A percentile compares a stretch with the other conserved stretches of the same genome.
Evolutionary conservation across 169 alveolate genomes (phyloP).

Genomic region (Amoebophrya sp.): DNA sequence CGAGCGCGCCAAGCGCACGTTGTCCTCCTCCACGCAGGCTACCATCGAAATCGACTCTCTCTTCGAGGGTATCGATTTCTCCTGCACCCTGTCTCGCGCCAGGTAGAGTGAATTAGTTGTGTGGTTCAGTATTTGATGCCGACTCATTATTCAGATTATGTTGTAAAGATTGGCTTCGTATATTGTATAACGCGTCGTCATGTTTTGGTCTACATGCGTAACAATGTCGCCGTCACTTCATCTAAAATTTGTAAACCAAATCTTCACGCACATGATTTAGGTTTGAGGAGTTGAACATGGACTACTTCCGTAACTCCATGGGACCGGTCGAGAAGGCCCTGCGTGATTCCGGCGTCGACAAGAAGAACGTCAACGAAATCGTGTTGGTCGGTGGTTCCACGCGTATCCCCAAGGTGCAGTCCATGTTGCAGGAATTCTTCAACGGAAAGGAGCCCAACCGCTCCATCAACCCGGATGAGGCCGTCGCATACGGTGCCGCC

Average conservation of each 20-base stretch:
- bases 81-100: slow-evolving; percentile 29
- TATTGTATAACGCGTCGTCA: not conserved
- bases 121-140: not conserved
- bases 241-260: not conserved
- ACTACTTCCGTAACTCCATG: slow-evolving; percentile 87
- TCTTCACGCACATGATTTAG: slow-evolving; percentile 30
- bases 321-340: slow-evolving; percentile 93
- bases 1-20: slow-evolving; percentile 93
- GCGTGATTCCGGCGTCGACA: slow-evolving; percentile 70
- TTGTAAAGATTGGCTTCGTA: not conserved
- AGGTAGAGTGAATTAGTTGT: not conserved
- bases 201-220: slow-evolving; percentile 10
- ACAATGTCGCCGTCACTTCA: not conserved
- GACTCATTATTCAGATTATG: not conserved
- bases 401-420: slow-evolving; percentile 94
- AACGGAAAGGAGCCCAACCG: slow-evolving; percentile 88
- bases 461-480: slow-evolving; percentile 98
- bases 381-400: slow-evolving; percentile 99
- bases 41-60: slow-evolving; percentile 91
- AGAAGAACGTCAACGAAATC: slow-evolving; percentile 76
- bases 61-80: slow-evolving; percentile 67
- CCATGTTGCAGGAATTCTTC: slow-evolving; percentile 78
- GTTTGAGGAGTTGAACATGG: slow-evolving; percentile 92
- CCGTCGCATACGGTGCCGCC: slow-evolving; percentile 99
- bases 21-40: slow-evolving; percentile 91